Evolutionary conservation across 2,329 filamentous ascomycete genomes (phyloP).

Genomic region (Trichothecium sympodiale): DNA sequence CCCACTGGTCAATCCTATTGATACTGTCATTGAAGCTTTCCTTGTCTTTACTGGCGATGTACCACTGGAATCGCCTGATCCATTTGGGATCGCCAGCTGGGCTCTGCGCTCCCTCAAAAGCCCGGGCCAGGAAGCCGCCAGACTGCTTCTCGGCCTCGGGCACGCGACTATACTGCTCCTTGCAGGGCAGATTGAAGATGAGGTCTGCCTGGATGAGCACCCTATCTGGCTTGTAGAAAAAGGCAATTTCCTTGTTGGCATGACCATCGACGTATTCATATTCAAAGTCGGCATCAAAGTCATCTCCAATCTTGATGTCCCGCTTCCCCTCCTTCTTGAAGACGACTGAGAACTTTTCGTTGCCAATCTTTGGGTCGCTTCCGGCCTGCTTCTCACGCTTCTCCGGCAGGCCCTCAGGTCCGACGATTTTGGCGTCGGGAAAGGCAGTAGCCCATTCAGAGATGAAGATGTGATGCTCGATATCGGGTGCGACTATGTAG

Average conservation of each 20-base stretch:
- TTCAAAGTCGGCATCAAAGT: conserved; percentile 82
- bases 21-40: conserved; percentile 59
- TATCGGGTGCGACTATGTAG: conserved; percentile 80
- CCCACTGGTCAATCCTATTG: conserved; percentile 62
- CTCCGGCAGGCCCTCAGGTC: conserved; percentile 70
- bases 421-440: conserved; percentile 70
- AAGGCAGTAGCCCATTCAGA: conserved; percentile 73
- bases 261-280: conserved; percentile 74
- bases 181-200: conserved; percentile 80
- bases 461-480: conserved; percentile 92
- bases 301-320: conserved; percentile 48
- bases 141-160: conserved; percentile 22
- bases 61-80: conserved; percentile 78
- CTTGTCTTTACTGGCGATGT: conserved; percentile 54
- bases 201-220: conserved; percentile 84
- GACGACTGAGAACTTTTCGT: conserved; percentile 53
- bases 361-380: conserved; percentile 30
- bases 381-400: conserved; percentile 56
- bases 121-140: conserved; percentile 25
- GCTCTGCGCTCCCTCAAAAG: conserved; percentile 44
- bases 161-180: conserved; percentile 73
- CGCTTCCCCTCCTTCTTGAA: conserved; percentile 49
- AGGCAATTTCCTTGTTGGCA: conserved; percentile 77
- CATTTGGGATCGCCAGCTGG: conserved; percentile 57
- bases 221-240: conserved; percentile 67